Evolutionary conservation across 805 yeast species (phyloP), one percentile per base, ranked within the genome.

Genomic region (Maudiozyma barnettii): DNA sequence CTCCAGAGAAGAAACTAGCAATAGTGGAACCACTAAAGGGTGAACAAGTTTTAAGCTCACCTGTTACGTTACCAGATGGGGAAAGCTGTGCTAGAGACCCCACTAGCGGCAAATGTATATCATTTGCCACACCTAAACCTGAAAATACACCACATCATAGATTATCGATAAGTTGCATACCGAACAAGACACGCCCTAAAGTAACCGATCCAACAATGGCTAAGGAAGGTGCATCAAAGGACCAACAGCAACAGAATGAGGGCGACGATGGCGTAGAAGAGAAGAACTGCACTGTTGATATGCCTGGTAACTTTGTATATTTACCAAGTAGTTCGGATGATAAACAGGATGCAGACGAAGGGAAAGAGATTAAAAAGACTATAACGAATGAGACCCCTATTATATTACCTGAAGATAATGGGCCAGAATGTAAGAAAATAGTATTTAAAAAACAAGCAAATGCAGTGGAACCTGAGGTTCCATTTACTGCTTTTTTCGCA

Each of bases 401-500:
- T 6, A 21, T 10, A 16, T 26, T 36, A 1, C 5, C 35, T 13
- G 19, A 7, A 18, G 12, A 39, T 13, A 21, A 21, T 21, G 30
- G 10, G 6, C 40, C 40, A 37, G 43, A 40, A 13, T 5, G 21
- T 40, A 46, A 45, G 16, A 49, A 45, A 26, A 12, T 21, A 8
- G 18, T 46, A 5, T 49, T 49, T 33, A 46, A 37, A 29, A 49
- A 45, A 23, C 41, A 33, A 21, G 21, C 16, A 14, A 16, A 7
- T 2, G 20, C 18, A 12, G 29, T 14, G 16, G 65, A 59, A 5
- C 84, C 86, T 1, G 79, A 81, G 16, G 81, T 81, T 1, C 91
- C 91, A 22, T 84, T 84, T 56, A 82, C 82, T 29, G 81, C 84
- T 53, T 84, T 79, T 61, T 71, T 85, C 49, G 76, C 78, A 47